Conservation (phyloP, 2,329 filamentous ascomycete species). For the Colletotrichum trifolii region DNA sequence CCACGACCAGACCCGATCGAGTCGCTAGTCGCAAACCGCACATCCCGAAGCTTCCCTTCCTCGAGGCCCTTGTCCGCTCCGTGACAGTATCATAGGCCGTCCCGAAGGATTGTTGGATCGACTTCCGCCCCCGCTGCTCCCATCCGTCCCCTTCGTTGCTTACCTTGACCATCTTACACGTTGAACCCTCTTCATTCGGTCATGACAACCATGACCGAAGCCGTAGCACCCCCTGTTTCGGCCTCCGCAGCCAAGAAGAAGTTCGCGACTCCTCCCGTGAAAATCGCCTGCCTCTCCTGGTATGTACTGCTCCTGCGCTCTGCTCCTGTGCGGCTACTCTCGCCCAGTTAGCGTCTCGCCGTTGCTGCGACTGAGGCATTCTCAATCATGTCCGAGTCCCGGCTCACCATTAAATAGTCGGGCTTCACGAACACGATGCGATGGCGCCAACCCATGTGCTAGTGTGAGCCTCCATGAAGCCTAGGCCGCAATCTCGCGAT, state of each 20-base stretch:
- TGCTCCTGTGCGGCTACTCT: neutral
- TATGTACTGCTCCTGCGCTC: conserved; percentile 43
- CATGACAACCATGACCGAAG: conserved; percentile 38
- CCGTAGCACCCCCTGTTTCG: conserved; percentile 21
- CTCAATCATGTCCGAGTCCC: neutral
- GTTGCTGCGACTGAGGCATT: neutral
- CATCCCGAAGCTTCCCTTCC: conserved; percentile 1
- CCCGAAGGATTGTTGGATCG: conserved; percentile 19
- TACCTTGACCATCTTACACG: neutral
- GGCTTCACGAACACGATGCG: conserved; percentile 58
- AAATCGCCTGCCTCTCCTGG: conserved; percentile 62
- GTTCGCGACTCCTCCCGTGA: conserved; percentile 60
- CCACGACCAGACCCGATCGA: neutral
- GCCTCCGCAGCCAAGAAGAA: conserved; percentile 47
- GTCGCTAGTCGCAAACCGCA: conserved; percentile 5
- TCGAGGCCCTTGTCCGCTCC: conserved; percentile 22
- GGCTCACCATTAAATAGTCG: conserved; percentile 46
- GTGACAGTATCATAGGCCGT: conserved; percentile 23
- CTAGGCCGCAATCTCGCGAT: neutral
- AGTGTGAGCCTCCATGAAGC: conserved; percentile 48
- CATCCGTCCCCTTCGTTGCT: neutral
- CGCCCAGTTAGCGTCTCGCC: neutral
- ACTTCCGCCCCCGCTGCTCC: neutral
- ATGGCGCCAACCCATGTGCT: conserved; percentile 55
- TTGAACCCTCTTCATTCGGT: conserved; percentile 7